Percentiles rank a stretch among this genome's conserved stretches.
Conservation (phyloP, 2,329 filamentous ascomycete species). For the Alternaria sp. region DNA sequence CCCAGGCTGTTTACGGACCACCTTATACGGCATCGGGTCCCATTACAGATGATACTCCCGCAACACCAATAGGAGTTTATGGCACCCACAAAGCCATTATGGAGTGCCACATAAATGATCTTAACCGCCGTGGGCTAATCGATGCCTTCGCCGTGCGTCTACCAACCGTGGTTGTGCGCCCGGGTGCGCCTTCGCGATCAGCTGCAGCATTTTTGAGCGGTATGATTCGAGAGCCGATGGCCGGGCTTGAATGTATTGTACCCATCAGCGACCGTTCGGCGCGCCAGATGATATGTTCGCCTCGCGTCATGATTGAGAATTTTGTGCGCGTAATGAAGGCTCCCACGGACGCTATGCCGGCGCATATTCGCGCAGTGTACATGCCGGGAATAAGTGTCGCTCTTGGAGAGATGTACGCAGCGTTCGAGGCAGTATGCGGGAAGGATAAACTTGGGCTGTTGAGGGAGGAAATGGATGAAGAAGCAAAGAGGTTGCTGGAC, state of each 20-base stretch:
- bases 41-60: neutral
- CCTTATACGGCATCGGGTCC: constrained; percentile 58
- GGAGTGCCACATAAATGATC: constrained; percentile 68
- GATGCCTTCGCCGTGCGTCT: constrained; percentile 66
- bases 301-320: constrained; percentile 62
- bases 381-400: constrained; percentile 62
- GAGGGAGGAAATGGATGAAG: constrained; percentile 46
- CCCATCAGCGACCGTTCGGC: constrained; percentile 55
- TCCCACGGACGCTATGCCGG: constrained; percentile 56
- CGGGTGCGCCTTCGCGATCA: constrained; percentile 64
- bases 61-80: constrained; percentile 67
- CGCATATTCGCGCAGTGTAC: constrained; percentile 31
- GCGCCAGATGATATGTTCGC: constrained; percentile 64
- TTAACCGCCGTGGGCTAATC: constrained; percentile 64
- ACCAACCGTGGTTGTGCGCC: constrained; percentile 67
- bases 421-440: constrained; percentile 61
- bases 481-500: constrained; percentile 10
- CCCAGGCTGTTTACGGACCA: constrained; percentile 44
- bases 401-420: constrained; percentile 63
- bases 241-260: constrained; percentile 49
- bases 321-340: constrained; percentile 59
- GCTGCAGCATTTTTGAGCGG: constrained; percentile 69
- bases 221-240: constrained; percentile 68
- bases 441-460: constrained; percentile 59
- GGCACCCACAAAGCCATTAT: constrained; percentile 68